Evolutionary conservation across 192 early-diverging fungal genomes (phyloP).

Genomic region (Lobosporangium transversale): DNA sequence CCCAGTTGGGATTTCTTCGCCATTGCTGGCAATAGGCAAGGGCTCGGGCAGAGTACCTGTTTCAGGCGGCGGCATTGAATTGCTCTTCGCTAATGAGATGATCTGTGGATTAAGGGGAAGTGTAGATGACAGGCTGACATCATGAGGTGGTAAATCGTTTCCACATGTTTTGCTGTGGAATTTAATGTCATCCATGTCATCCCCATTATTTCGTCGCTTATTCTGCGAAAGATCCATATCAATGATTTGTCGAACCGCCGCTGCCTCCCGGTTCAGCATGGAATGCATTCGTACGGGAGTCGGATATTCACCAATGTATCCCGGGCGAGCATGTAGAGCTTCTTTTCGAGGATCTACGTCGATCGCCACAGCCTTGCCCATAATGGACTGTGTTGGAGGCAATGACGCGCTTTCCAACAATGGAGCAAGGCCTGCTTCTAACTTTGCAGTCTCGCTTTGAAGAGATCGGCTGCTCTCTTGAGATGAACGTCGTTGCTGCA

Average conservation of each 20-base stretch:
- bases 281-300: slow-evolving; percentile 38
- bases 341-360: slow-evolving; percentile 8
- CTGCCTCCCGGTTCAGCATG: slow-evolving; percentile 12
- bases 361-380: slow-evolving; percentile 6
- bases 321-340: slow-evolving; percentile 27
- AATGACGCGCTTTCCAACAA: neutral
- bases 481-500: neutral
- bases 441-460: neutral
- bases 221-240: neutral
- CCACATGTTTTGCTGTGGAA: neutral
- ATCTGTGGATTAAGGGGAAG: neutral
- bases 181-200: neutral
- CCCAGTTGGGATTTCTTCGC: neutral
- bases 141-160: neutral
- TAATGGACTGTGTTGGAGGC: slow-evolving; percentile 2
- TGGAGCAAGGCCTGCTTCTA: neutral
- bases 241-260: neutral
- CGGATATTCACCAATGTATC: slow-evolving; percentile 32
- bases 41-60: slow-evolving; percentile 7
- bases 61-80: slow-evolving; percentile 9
- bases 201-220: neutral
- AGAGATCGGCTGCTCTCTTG: neutral
- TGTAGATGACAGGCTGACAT: neutral
- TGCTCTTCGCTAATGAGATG: neutral
- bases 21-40: neutral